Base-by-base conservation (phyloP, 2,329 filamentous ascomycete genomes). In the Penicillium oxalicum region DNA sequence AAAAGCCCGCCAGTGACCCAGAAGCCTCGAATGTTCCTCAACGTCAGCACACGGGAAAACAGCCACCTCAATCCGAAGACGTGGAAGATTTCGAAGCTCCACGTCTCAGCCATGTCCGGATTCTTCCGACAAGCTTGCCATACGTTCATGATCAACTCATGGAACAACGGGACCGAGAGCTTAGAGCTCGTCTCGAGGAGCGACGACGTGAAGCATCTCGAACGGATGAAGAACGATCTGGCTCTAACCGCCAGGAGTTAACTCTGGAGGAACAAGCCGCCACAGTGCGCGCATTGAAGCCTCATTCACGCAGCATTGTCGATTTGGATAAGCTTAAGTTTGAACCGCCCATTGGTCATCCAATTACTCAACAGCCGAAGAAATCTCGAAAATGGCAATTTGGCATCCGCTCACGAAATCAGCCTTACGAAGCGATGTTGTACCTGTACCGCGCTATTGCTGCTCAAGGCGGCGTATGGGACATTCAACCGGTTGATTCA, bases 361-460 rank as follows among this genome's bases (percentile, higher is more conserved):
- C 65, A 8, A 61, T 67, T 3, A 53, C 66, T 6, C 61, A 68
- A 40, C 70, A 69, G 67, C 72, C 77, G 4, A 90, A 88, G 63
- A 64, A 58, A 47, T 87, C 87, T 1, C 88, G 91, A 12, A 88
- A 91, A 57, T 98, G 93, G 93, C 93, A 98, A 67, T 98, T 98
- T 65, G 93, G 93, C 48, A 98, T 98, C 53, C 82, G 93, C 34
- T 95, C 89, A 40, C 83, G 93, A 42, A 98, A 97, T 63, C 87
- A 89, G 48, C 93, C 93, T 0, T 89, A 91, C 61, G 93, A 98
- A 68, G 93, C 93, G 0, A 86, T 98, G 69, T 75, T 95, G 26
- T 96, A 91, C 62, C 93, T 98, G 48, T 96, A 96, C 76, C 90
- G 91, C 67, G 91, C 93, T 0, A 75, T 98, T 38, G 78, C 84